phyloP scores from a whole-genome alignment of 2,329 filamentous ascomycete species.

The Trichoderma koningiopsis region DNA sequence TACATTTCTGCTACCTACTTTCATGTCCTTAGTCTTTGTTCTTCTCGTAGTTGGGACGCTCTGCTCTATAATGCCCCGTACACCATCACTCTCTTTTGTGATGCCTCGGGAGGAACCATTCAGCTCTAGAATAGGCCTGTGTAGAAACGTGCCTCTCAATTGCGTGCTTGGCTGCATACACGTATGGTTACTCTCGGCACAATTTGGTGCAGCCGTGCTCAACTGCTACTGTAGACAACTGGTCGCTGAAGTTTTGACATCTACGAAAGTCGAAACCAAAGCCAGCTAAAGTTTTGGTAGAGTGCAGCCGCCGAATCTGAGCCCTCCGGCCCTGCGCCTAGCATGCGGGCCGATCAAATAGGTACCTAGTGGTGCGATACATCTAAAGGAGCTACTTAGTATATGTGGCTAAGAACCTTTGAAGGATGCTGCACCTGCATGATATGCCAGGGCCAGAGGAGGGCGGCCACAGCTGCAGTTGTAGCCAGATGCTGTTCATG shows the following conservation, averaged over 20 bases:
- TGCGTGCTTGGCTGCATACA: not conserved
- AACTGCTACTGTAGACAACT: not conserved
- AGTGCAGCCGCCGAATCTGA: constrained; percentile 6
- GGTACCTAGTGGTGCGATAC: not conserved
- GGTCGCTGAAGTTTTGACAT: not conserved
- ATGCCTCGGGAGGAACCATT: not conserved
- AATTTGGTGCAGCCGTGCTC: not conserved
- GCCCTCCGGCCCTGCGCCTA: constrained; percentile 12
- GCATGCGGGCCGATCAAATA: constrained; percentile 21
- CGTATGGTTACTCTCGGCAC: constrained; percentile 9
- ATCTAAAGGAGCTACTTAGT: constrained; percentile 4
- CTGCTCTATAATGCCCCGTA: not conserved
- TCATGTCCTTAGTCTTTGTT: not conserved
- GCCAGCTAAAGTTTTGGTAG: not conserved
- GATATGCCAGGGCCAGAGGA: constrained; percentile 25
- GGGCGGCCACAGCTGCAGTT: not conserved
- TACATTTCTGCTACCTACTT: not conserved
- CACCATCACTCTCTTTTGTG: not conserved
- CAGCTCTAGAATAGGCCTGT: not conserved
- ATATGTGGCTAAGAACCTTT: constrained; percentile 17
- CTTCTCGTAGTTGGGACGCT: not conserved
- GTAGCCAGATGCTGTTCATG: constrained; percentile 6
- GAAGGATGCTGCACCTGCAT: constrained; percentile 21
- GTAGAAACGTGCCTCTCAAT: not conserved
- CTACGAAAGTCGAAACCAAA: not conserved